Evolutionary conservation across 345 rosid species (phyloP).

Genomic region (Limnanthes douglasii): DNA sequence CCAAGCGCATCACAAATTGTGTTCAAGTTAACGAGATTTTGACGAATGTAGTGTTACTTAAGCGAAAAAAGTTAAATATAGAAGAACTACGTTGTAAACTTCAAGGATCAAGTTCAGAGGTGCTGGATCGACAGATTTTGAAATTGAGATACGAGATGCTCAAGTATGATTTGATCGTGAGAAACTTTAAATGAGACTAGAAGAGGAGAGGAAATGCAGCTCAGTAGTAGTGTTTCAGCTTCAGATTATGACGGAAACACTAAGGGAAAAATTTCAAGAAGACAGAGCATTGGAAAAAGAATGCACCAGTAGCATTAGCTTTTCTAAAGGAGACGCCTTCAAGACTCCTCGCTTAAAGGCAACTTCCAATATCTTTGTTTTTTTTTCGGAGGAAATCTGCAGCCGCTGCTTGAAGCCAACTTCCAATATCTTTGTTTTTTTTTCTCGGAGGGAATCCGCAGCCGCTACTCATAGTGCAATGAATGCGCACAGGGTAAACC

Average conservation of each 20-base stretch:
- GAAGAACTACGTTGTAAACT: conserved; percentile 70
- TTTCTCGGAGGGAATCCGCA: no score
- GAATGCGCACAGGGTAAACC: no score
- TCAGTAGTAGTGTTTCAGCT: no score
- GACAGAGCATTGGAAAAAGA: conserved; percentile 23
- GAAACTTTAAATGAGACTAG: conserved; percentile 68
- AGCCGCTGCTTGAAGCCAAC: no score
- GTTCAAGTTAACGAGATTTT: conserved; percentile 97
- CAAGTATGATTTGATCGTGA: conserved; percentile 88
- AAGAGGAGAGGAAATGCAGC: conserved; percentile 79
- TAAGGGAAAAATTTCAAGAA: no score
- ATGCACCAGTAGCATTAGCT: conserved; percentile 21
- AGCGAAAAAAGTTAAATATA: conserved; percentile 86
- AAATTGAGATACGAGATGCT: conserved; percentile 85
- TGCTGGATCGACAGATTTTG: conserved; percentile 76
- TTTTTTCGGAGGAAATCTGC: no score
- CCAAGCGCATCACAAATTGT: conserved; percentile 85
- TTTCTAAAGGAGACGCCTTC: conserved; percentile 32
- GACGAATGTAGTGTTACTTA: conserved; percentile 85
- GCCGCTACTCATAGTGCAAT: no score
- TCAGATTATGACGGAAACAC: no score
- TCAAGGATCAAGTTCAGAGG: conserved; percentile 86
- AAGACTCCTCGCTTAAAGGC: conserved; percentile 52
- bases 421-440: no score
- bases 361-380: conserved; percentile 55